These are phyloP conservation scores for Paramarasmius palmivorus DNA, from an alignment of 1,284 basidiomycete genomes.

Conservation along the genomic window DNA sequence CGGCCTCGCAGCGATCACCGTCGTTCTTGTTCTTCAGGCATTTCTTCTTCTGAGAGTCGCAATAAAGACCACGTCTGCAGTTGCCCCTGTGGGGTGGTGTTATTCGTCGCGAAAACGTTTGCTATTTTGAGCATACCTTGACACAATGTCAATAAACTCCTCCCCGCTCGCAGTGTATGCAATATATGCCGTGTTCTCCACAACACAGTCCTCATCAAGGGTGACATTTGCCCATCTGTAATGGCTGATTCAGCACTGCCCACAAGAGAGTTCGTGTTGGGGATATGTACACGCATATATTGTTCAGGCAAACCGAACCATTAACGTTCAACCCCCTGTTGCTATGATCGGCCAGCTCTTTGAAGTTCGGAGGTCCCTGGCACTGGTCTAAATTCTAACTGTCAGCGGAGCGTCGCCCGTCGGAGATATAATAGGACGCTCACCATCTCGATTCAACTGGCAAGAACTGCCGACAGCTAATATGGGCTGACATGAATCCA, in stretches of 20 bases:
- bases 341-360: conserved; percentile 57
- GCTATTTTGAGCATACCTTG: conserved; percentile 77
- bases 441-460: conserved; percentile 88
- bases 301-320: conserved; percentile 82
- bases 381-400: conserved; percentile 69
- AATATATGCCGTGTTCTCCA: conserved; percentile 80
- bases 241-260: neutral
- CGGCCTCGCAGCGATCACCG: conserved; percentile 64
- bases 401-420: neutral
- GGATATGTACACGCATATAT: conserved; percentile 73
- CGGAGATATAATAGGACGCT: conserved; percentile 19
- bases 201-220: conserved; percentile 59
- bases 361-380: conserved; percentile 60
- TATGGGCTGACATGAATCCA: conserved; percentile 65
- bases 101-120: conserved; percentile 6
- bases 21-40: conserved; percentile 63
- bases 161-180: conserved; percentile 54
- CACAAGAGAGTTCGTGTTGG: conserved; percentile 3
- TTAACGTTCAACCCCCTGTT: conserved; percentile 73
- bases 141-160: conserved; percentile 76
- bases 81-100: conserved; percentile 50
- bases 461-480: conserved; percentile 68
- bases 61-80: conserved; percentile 69
- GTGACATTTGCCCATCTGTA: conserved; percentile 76
- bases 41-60: conserved; percentile 60